phyloP scores from a whole-genome alignment of 2,329 filamentous ascomycete genomes.

The Fonsecaea pugnacius region DNA sequence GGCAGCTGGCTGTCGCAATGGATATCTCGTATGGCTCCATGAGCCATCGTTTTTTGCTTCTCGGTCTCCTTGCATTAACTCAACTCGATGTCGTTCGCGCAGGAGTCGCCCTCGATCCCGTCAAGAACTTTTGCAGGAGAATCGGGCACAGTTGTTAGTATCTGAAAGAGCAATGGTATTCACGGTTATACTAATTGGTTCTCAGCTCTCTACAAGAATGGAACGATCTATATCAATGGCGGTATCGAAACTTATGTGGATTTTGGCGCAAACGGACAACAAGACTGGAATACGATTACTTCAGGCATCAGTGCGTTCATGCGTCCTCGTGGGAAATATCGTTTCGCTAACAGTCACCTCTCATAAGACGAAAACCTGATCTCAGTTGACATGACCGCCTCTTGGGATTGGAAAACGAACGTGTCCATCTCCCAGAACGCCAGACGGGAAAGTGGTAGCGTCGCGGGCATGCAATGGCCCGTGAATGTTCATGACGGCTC shows the following conservation, averaged over 20 bases:
- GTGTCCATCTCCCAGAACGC: slow-evolving; percentile 21
- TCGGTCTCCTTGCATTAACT: slow-evolving; percentile 17
- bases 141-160: slow-evolving; percentile 40
- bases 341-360: not conserved
- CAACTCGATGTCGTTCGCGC: slow-evolving; percentile 19
- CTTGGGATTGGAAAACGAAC: slow-evolving; percentile 28
- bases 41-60: slow-evolving; percentile 9
- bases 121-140: slow-evolving; percentile 40
- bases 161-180: not conserved
- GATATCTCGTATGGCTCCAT: not conserved
- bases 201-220: slow-evolving; percentile 41
- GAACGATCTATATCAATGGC: slow-evolving; percentile 41
- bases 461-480: slow-evolving; percentile 41
- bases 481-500: slow-evolving; percentile 38
- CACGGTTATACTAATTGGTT: not conserved
- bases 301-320: slow-evolving; percentile 39
- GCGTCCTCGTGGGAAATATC: not conserved
- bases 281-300: slow-evolving; percentile 30
- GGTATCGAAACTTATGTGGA: slow-evolving; percentile 39
- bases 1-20: slow-evolving; percentile 21
- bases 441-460: slow-evolving; percentile 13
- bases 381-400: slow-evolving; percentile 37
- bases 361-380: slow-evolving; percentile 39
- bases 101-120: slow-evolving; percentile 35
- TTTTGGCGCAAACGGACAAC: slow-evolving; percentile 32